A percentile compares a stretch with the other conserved stretches of the same genome.
Evolutionary conservation across 352 stramenopile genomes (phyloP).

Genomic region (Thalassiosira hispida): DNA sequence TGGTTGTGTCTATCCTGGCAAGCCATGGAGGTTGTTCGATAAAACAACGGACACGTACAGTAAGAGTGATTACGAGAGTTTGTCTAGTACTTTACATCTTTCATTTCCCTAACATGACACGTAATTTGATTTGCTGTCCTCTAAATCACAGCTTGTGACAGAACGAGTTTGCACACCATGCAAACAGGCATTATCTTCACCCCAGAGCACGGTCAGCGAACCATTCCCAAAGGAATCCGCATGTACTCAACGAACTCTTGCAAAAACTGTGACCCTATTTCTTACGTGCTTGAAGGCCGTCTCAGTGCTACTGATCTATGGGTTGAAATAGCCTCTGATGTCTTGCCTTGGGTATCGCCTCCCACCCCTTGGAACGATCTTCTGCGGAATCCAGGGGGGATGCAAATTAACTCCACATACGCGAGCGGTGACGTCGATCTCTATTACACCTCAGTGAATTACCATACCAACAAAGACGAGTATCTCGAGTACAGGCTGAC

Average conservation of each 20-base stretch:
- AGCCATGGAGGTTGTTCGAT: not conserved
- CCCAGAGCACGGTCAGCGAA: not conserved
- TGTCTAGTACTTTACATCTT: no score
- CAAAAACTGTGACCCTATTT: not conserved
- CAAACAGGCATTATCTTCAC: not conserved
- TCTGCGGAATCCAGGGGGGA: not conserved
- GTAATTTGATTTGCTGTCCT: no score
- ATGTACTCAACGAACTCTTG: not conserved
- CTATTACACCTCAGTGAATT: not conserved
- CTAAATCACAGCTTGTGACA: no score
- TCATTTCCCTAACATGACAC: no score
- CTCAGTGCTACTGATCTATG: not conserved
- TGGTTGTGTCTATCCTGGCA: not conserved
- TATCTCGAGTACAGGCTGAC: constrained; percentile 35
- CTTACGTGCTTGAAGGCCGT: not conserved
- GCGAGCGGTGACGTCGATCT: not conserved
- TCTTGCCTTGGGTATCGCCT: not conserved
- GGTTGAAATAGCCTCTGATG: not conserved
- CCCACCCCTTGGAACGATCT: no score
- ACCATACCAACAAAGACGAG: not conserved
- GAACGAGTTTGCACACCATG: not conserved
- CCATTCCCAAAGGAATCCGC: not conserved
- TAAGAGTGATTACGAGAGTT: no score
- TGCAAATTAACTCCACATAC: not conserved
- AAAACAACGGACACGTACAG: not conserved